Evolutionary conservation across 768 basidiomycete species (phyloP).

Genomic region (Kwoniella heveanensis): DNA sequence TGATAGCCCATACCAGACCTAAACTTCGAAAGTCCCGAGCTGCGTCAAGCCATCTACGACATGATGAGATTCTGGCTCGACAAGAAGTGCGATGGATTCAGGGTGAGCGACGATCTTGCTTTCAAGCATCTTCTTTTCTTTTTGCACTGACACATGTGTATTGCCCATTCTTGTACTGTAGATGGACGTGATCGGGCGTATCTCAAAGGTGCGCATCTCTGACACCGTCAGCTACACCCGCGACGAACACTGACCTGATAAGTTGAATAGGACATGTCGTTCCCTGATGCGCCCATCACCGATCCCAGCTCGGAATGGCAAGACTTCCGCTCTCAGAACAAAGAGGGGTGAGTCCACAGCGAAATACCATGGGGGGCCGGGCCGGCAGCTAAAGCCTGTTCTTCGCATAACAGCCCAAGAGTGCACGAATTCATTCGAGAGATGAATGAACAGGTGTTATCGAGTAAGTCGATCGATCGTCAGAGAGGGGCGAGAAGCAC

Average conservation of each 20-base stretch:
- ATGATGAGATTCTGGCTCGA: conserved; percentile 73
- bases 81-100: conserved; percentile 72
- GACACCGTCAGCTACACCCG: no score
- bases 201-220: conserved; percentile 60
- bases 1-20: conserved; percentile 16
- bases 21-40: conserved; percentile 71
- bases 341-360: conserved; percentile 61
- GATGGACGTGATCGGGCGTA: conserved; percentile 66
- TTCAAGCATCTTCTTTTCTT: neutral
- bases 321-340: conserved; percentile 53
- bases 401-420: conserved; percentile 55
- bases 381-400: neutral
- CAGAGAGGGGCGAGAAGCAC: no score
- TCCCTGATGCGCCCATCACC: conserved; percentile 68
- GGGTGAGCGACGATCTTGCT: conserved; percentile 37
- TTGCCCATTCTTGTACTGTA: neutral
- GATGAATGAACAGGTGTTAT: conserved; percentile 66
- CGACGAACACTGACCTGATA: no score
- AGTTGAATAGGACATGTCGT: conserved; percentile 56
- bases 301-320: conserved; percentile 55
- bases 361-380: conserved; percentile 60
- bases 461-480: conserved; percentile 34
- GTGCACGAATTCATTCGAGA: conserved; percentile 69
- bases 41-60: conserved; percentile 59
- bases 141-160: neutral